These are phyloP conservation scores for Actinomucor elegans DNA, from an alignment of 371 early-diverging fungal species.

Conservation along the genomic window DNA sequence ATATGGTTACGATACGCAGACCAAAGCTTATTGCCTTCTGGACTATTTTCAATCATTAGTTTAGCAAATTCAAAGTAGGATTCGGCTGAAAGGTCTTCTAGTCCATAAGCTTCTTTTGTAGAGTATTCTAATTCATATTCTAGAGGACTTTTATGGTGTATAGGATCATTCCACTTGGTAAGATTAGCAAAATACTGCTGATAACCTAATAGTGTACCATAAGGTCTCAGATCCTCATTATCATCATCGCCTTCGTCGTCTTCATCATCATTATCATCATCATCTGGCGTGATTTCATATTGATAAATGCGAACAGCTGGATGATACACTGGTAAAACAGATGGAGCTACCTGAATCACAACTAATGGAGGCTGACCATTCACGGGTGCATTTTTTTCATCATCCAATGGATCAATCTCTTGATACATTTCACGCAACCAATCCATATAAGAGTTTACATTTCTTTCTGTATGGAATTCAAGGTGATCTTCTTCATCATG, in stretches of 20 bases:
- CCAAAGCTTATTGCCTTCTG: conserved; percentile 33
- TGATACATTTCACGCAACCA: conserved; percentile 38
- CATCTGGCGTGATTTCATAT: conserved; percentile 40
- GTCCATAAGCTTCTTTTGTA: conserved; percentile 57
- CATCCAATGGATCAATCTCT: conserved; percentile 15
- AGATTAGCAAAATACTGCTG: conserved; percentile 42
- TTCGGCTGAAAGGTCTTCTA: conserved; percentile 57
- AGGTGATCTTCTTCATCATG: conserved; percentile 11
- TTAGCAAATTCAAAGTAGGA: conserved; percentile 53
- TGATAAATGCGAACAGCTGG: conserved; percentile 72
- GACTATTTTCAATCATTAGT: conserved; percentile 31
- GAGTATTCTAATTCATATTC: conserved; percentile 58
- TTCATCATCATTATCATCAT: conserved; percentile 10
- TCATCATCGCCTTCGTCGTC: conserved; percentile 11
- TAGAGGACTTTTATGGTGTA: conserved; percentile 16
- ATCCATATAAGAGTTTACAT: conserved; percentile 31
- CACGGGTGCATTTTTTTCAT: conserved; percentile 8
- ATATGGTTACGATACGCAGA: conserved; percentile 37
- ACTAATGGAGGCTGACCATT: conserved; percentile 27
- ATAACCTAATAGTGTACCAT: conserved; percentile 32
- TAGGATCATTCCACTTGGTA: conserved; percentile 38
- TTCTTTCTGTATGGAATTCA: conserved; percentile 18
- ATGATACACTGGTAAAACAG: conserved; percentile 74
- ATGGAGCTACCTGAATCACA: conserved; percentile 67
- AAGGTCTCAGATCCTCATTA: conserved; percentile 8